Percentiles rank a stretch among this genome's conserved stretches.
Evolutionary conservation across 768 basidiomycete genomes (phyloP).

Genomic region (Lactarius indigo): DNA sequence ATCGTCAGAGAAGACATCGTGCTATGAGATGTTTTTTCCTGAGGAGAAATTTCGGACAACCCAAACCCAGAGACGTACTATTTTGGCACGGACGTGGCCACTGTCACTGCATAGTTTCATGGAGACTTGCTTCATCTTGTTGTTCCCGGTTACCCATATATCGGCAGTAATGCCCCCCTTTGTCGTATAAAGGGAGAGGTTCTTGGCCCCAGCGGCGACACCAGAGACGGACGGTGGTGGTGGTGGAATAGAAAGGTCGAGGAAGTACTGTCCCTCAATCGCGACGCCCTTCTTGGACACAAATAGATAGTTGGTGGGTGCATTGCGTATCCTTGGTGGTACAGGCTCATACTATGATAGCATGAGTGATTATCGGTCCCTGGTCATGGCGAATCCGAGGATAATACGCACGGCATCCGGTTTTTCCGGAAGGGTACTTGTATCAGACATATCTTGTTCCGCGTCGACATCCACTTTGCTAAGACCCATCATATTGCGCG

Average conservation of each 20-base stretch:
- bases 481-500: background rate
- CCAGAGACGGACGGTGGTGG: background rate
- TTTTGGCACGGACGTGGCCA: background rate
- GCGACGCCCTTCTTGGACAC: background rate
- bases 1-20: background rate
- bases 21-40: background rate
- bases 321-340: background rate
- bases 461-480: background rate
- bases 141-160: background rate
- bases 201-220: background rate
- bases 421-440: background rate
- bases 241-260: slow-evolving; percentile 11
- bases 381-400: background rate
- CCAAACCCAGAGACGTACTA: background rate
- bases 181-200: slow-evolving; percentile 8
- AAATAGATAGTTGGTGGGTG: background rate
- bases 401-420: background rate
- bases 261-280: background rate
- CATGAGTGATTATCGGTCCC: background rate
- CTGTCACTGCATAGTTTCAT: background rate
- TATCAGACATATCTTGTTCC: background rate
- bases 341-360: background rate
- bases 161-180: slow-evolving; percentile 5
- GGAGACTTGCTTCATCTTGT: background rate
- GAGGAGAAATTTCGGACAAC: background rate